Percentiles rank a stretch among this genome's conserved stretches.
phyloP scores from a whole-genome alignment of 345 rosid species.

The Kandelia obovata region DNA sequence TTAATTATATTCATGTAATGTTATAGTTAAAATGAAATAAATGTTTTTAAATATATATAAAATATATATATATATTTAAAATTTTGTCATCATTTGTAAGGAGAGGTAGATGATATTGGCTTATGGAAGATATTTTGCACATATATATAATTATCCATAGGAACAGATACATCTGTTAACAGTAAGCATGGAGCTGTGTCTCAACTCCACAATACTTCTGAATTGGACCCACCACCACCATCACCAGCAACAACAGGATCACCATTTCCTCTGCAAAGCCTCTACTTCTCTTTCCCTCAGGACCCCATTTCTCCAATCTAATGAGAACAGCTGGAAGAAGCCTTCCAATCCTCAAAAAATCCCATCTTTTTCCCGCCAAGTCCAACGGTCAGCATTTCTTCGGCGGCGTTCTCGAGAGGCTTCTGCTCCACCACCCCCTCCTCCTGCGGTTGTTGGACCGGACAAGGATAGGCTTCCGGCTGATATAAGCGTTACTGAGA shows the following conservation, averaged over 20 bases:
- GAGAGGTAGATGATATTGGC: too few relatives aligned
- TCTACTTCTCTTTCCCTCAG: conserved; percentile 21
- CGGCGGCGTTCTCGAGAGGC: conserved; percentile 7
- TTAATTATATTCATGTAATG: too few relatives aligned
- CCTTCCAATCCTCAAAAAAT: conserved; percentile 25
- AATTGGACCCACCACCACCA: conserved; percentile 7
- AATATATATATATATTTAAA: too few relatives aligned
- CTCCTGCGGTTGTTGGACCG: conserved; percentile 37
- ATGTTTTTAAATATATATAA: too few relatives aligned
- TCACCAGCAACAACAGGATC: neutral
- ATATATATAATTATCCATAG: too few relatives aligned
- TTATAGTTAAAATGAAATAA: too few relatives aligned
- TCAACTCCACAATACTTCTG: conserved; percentile 35
- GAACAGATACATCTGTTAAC: too few relatives aligned
- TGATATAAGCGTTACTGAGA: conserved; percentile 55
- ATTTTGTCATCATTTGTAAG: too few relatives aligned
- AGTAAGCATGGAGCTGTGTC: conserved; percentile 59
- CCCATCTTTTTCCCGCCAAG: conserved; percentile 37
- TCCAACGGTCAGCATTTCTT: conserved; percentile 20
- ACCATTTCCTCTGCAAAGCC: conserved; percentile 9
- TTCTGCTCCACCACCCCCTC: conserved; percentile 34
- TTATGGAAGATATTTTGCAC: too few relatives aligned
- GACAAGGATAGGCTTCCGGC: conserved; percentile 69
- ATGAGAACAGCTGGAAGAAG: conserved; percentile 5
- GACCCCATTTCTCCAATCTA: conserved; percentile 30